Percentiles rank a stretch among this genome's conserved stretches.
Evolutionary conservation across 257 asterid species (phyloP).

Genomic region (Anisodus acutangulus): DNA sequence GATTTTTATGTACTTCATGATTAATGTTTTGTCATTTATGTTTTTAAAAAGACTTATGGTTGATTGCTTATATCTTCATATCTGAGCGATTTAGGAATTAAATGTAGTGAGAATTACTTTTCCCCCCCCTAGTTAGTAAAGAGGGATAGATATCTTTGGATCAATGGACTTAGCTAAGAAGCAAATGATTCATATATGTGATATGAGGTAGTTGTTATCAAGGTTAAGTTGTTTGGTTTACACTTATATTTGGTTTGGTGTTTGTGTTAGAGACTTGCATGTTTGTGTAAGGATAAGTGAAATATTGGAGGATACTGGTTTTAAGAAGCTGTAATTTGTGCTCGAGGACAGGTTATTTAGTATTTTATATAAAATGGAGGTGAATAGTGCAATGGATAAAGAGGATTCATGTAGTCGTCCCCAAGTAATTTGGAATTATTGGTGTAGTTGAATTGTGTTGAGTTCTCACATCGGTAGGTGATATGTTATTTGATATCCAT

Average conservation of each 20-base stretch:
- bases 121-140: background rate
- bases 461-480: background rate
- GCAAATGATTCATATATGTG: background rate
- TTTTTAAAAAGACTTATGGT: background rate
- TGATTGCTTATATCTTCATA: background rate
- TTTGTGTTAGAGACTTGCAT: background rate
- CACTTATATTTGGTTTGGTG: background rate
- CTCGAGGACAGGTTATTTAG: background rate
- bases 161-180: slow-evolving; percentile 18
- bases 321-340: background rate
- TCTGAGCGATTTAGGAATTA: background rate
- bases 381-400: background rate
- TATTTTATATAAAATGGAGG: background rate
- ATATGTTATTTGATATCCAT: background rate
- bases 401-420: background rate
- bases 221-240: slow-evolving; percentile 16
- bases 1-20: background rate
- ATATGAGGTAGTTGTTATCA: background rate
- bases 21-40: background rate
- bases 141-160: background rate
- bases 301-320: background rate
- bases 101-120: background rate
- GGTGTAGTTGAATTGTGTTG: slow-evolving; percentile 14
- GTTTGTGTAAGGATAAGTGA: background rate
- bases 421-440: background rate